Evolutionary conservation across 2,329 filamentous ascomycete genomes (phyloP).

Genomic region (Aphanocladium album): DNA sequence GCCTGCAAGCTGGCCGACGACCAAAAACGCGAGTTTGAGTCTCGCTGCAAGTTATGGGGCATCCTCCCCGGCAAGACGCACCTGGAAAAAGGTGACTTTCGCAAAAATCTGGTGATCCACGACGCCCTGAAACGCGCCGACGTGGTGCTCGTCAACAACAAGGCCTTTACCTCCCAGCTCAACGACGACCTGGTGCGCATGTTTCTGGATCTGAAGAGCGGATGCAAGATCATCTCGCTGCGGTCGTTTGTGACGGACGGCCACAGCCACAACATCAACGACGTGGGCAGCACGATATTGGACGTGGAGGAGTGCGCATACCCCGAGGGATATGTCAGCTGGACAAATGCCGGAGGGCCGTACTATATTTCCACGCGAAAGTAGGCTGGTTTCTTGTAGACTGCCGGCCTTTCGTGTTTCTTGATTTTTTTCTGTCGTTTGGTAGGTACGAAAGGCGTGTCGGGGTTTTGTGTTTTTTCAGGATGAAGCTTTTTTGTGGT

Average conservation of each 20-base stretch:
- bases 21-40: slow-evolving; percentile 76
- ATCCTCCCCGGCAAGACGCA: slow-evolving; percentile 73
- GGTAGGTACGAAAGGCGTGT: slow-evolving; percentile 13
- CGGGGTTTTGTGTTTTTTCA: slow-evolving; percentile 9
- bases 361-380: slow-evolving; percentile 89
- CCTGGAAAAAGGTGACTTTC: slow-evolving; percentile 79
- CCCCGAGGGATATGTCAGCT: slow-evolving; percentile 76
- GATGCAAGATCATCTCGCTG: slow-evolving; percentile 83
- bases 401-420: neutral
- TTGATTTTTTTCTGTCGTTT: neutral
- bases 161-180: slow-evolving; percentile 83
- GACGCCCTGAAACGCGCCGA: slow-evolving; percentile 77
- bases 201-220: slow-evolving; percentile 89
- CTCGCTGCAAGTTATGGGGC: slow-evolving; percentile 87
- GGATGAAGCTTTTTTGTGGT: slow-evolving; percentile 2
- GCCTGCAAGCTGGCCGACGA: slow-evolving; percentile 75
- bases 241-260: slow-evolving; percentile 84
- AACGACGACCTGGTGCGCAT: slow-evolving; percentile 82
- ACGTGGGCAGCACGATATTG: slow-evolving; percentile 77
- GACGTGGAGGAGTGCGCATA: slow-evolving; percentile 62
- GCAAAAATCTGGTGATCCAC: slow-evolving; percentile 64
- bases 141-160: slow-evolving; percentile 97
- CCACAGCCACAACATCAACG: slow-evolving; percentile 70
- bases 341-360: slow-evolving; percentile 76
- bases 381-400: slow-evolving; percentile 22